These are phyloP conservation scores for Oryza rufipogon DNA, from an alignment of 176 grass and related monocot species.

Conservation along the genomic window DNA sequence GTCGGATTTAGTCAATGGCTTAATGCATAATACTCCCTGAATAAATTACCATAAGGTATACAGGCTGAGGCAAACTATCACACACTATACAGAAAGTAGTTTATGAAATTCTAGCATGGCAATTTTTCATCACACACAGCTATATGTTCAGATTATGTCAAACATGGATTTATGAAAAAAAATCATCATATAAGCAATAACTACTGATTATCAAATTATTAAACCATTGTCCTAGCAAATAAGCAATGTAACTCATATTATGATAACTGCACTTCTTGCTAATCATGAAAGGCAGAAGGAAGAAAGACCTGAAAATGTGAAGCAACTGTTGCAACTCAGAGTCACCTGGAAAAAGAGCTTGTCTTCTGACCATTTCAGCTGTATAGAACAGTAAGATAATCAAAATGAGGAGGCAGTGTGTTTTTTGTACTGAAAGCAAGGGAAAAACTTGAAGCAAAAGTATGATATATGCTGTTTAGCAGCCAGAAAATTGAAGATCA, in stretches of 20 bases:
- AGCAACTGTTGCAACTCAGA: conserved; percentile 95
- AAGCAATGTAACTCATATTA: background rate
- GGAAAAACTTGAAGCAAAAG: background rate
- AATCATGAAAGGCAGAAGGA: background rate
- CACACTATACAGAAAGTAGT: background rate
- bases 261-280: background rate
- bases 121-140: background rate
- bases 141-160: conserved; percentile 17
- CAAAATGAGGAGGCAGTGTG: background rate
- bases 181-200: background rate
- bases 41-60: background rate
- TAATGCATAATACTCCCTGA: background rate
- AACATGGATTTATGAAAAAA: conserved; percentile 25
- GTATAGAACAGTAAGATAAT: conserved; percentile 37
- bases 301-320: conserved; percentile 84
- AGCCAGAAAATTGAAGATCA: background rate
- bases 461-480: background rate
- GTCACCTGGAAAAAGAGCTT: conserved; percentile 87
- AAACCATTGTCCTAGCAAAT: background rate
- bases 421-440: background rate
- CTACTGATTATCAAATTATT: background rate
- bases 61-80: background rate
- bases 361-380: conserved; percentile 94
- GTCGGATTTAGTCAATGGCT: conserved; percentile 15
- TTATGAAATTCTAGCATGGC: conserved; percentile 10